Evolutionary conservation across 371 early-diverging fungal genomes (phyloP).

Genomic region (Chytridium lagenaria): DNA sequence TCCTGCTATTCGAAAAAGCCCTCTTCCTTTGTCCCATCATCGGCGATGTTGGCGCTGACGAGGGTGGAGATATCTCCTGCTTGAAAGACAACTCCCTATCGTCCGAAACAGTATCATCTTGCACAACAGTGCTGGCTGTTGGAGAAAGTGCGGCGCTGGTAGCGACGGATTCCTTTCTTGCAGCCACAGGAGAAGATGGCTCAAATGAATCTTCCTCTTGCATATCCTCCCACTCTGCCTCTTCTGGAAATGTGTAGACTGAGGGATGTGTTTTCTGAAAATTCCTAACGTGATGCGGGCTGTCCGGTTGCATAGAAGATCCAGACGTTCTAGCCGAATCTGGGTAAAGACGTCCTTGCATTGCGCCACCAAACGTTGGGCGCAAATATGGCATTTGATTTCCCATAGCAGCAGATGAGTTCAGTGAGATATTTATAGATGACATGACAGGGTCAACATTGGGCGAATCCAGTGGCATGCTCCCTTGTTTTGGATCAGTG

Average conservation of each 20-base stretch:
- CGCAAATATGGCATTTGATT: not conserved
- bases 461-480: not conserved
- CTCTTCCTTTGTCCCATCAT: not conserved
- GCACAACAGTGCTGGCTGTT: not conserved
- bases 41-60: not conserved
- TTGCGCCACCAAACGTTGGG: not conserved
- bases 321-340: not conserved
- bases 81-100: not conserved
- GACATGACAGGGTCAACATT: too few relatives aligned
- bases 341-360: not conserved
- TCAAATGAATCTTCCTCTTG: not conserved
- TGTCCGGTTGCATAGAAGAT: not conserved
- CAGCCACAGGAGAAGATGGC: not conserved
- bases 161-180: not conserved
- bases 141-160: not conserved
- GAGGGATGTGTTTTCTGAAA: conserved; percentile 2
- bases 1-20: not conserved
- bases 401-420: not conserved
- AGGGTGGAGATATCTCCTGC: conserved; percentile 7
- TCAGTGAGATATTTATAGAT: too few relatives aligned
- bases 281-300: not conserved
- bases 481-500: not conserved
- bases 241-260: conserved; percentile 1
- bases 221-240: not conserved
- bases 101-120: not conserved